Percentiles rank a stretch among this genome's conserved stretches.
Evolutionary conservation across 225 moss, liverwort and hornwort genomes (phyloP).

Genomic region (Straminergon stramineum): DNA sequence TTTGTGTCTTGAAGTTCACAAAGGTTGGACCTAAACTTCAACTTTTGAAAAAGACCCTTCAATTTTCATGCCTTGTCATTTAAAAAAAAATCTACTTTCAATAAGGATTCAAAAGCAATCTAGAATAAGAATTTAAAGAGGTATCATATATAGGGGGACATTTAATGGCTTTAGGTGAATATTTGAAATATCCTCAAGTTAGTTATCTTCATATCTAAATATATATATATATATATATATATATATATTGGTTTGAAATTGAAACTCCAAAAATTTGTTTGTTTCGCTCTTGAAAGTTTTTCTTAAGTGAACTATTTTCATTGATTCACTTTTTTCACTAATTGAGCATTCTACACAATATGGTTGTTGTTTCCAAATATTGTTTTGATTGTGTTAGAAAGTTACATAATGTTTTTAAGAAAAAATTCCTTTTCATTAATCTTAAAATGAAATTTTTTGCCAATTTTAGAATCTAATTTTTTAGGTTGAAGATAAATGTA

Average conservation of each 20-base stretch:
- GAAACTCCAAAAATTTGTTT: background rate
- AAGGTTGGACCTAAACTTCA: background rate
- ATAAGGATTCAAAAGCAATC: background rate
- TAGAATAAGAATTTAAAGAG: background rate
- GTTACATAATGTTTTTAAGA: background rate
- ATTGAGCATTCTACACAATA: background rate
- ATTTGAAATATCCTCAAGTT: background rate
- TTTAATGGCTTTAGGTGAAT: background rate
- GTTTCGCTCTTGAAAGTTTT: accelerated
- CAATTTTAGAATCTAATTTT: background rate
- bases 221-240: no score
- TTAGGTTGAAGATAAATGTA: background rate
- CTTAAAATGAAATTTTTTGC: background rate
- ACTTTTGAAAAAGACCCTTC: background rate
- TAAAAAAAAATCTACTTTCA: background rate
- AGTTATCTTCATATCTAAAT: background rate
- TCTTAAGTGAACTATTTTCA: background rate
- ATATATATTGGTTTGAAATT: background rate
- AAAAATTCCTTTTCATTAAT: background rate
- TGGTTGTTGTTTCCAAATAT: background rate
- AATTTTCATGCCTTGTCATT: background rate
- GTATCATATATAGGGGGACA: background rate
- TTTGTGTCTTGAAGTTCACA: background rate
- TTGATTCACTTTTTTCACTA: background rate
- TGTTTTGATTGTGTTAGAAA: background rate